These are phyloP conservation scores for Kondoa malvinella DNA, from an alignment of 768 basidiomycete species.

Conservation along the genomic window DNA sequence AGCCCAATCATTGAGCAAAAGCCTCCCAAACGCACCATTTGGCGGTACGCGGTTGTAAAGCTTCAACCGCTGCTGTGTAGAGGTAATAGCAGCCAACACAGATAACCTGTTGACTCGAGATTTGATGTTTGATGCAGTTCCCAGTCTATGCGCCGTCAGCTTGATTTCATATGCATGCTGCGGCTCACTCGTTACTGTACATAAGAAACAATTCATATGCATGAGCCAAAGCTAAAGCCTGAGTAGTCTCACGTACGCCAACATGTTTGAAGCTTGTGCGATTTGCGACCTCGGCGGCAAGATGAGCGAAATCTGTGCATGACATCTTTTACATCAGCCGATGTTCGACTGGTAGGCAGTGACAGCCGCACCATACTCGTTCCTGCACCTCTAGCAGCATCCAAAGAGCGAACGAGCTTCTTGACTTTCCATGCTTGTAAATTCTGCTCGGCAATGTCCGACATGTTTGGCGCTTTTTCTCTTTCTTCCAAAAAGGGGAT, in stretches of 20 bases:
- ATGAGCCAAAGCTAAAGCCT: not conserved
- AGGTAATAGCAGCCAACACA: constrained; percentile 92
- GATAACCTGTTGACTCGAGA: constrained; percentile 95
- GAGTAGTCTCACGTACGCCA: constrained; percentile 69
- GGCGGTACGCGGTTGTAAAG: constrained; percentile 90
- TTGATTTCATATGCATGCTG: not conserved
- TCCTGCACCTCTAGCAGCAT: constrained; percentile 64
- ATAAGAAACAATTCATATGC: not conserved
- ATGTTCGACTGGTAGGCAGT: constrained; percentile 47
- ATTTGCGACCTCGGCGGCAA: constrained; percentile 45
- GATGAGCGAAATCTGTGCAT: constrained; percentile 11
- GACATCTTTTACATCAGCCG: not conserved
- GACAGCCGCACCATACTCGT: constrained; percentile 99
- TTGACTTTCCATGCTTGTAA: constrained; percentile 58
- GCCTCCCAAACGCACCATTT: too few relatives aligned
- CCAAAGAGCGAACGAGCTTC: constrained; percentile 96
- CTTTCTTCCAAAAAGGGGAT: not conserved
- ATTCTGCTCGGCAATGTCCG: constrained; percentile 16
- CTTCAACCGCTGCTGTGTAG: constrained; percentile 92
- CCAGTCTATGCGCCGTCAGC: constrained; percentile 27
- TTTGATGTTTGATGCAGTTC: constrained; percentile 99
- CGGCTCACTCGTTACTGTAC: constrained; percentile 23
- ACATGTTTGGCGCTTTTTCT: constrained; percentile 15
- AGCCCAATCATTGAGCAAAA: too few relatives aligned
- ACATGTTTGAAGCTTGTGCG: constrained; percentile 80